Evolutionary conservation across 2,329 filamentous ascomycete species (phyloP), one percentile per base, ranked within the genome.

Genomic region (Paramyrothecium sp.): DNA sequence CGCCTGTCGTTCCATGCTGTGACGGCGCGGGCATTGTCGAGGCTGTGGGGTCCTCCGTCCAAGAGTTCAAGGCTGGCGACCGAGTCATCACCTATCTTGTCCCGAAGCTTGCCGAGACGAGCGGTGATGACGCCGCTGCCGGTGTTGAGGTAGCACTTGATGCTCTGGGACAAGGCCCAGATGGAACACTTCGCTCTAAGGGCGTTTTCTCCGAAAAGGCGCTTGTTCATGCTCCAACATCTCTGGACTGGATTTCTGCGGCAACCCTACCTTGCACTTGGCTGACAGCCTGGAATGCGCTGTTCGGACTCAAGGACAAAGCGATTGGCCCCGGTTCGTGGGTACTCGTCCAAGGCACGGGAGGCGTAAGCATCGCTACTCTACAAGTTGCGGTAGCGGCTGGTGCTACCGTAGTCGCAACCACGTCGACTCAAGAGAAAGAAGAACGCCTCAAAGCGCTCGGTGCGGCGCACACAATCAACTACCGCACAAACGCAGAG

Each of bases 391-490:
- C 81, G 8, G 73, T 76, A 51, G 80, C 81, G 0, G 75, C 75
- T 2, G 82, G 81, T 2, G 79, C 81, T 10, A 78, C 61, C 2
- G 80, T 86, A 1, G 83, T 89, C 44, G 78, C 86, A 1, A 88
- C 85, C 0, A 86, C 83, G 0, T 85, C 81, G 0, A 82, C 79
- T 0, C 75, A 82, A 11, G 72, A 74, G 7, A 88, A 88, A 68
- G 78, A 79, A 0, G 68, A 80, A 52, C 75, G 74, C 33, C 75
- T 87, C n/a, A 79, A 77, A 59, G 69, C 76, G 21, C 75, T 88
- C 7, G 86, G 87, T 3, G 87, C 84, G 0, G 76, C 80, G 55
- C 75, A 83, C 49, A 73, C 81, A 2, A 77, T 89, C 67, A 89
- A 89, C 71, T 90, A 89, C 69, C 82, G 79, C 56, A 76, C 69